Evolutionary conservation across 2,329 filamentous ascomycete genomes (phyloP), one percentile per base, ranked within the genome.

Genomic region (Penicillium paneum): DNA sequence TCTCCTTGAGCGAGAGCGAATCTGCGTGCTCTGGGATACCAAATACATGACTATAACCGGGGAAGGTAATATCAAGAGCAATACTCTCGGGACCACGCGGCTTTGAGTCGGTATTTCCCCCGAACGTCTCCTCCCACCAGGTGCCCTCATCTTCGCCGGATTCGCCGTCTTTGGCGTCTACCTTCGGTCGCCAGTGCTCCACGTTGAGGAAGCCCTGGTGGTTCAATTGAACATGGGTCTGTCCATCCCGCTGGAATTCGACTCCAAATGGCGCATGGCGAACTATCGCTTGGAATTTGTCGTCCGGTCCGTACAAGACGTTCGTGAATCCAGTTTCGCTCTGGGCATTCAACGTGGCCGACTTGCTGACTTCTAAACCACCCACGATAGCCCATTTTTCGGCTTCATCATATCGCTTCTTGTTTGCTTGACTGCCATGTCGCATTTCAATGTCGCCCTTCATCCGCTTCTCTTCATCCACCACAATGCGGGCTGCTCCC

Each of bases 121-220:
- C 93, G 72, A 99, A 99, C 0, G 83, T 84, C 77, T 99, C 94
- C 7, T 99, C 94, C 94, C 94, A 99, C 91, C 91, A 97, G 3
- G 92, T 97, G 74, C 87, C 89, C 70, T 97, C 89, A 61, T 79
- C 80, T 11, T 76, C 66, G 34, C 71, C 68, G 34, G 71, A 76
- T 59, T 74, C 78, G 53, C 77, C 81, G 53, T 85, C 83, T 36
- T 76, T 74, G 28, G 75, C 79, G 51, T 96, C 92, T 15, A 91
- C 75, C 81, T 96, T 96, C 40, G 88, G 82, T 57, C 94, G 82
- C 94, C 94, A 99, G 71, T 99, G 94, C 73, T 99, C 94, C 71
- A 97, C 76, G 67, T 97, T 99, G 72, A 99, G 72, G 59, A 95
- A 78, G 0, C 93, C 93, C n/a, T 88, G 85, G 63, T 92, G 87